Percentiles rank a stretch among this genome's conserved stretches.
Evolutionary conservation across 1,284 basidiomycete species (phyloP).

Genomic region (Pascua guehoae): DNA sequence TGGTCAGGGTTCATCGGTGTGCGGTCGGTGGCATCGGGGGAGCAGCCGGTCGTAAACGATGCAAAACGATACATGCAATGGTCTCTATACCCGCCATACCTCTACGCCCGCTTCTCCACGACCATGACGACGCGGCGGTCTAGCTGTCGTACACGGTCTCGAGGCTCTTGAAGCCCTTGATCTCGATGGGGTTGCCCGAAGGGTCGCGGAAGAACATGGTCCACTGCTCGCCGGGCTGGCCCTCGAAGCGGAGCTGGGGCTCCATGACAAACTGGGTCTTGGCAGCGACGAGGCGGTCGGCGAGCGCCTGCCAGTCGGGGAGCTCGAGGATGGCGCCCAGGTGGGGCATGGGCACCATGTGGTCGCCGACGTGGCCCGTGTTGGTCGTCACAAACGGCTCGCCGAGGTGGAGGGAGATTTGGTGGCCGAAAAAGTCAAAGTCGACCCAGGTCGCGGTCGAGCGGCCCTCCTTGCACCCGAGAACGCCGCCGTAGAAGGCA

Average conservation of each 20-base stretch:
- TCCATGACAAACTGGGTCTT: constrained; percentile 18
- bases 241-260: constrained; percentile 20
- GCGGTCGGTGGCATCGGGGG: too few species aligned
- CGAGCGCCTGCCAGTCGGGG: constrained; percentile 15
- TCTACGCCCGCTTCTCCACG: too few species aligned
- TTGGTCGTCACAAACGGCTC: constrained; percentile 19
- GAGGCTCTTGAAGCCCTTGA: constrained; percentile 21
- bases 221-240: constrained; percentile 21
- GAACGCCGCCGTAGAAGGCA: constrained; percentile 13
- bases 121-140: too few species aligned
- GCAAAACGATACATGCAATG: too few species aligned
- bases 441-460: constrained; percentile 21
- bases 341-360: constrained; percentile 22
- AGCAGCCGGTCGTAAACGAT: too few species aligned
- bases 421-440: constrained; percentile 23
- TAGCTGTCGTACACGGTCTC: constrained; percentile 16
- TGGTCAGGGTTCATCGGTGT: too few species aligned
- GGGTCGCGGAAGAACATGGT: constrained; percentile 24
- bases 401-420: constrained; percentile 19
- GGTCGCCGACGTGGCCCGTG: constrained; percentile 21
- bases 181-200: constrained; percentile 18
- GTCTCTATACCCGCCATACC: too few species aligned
- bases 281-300: constrained; percentile 9
- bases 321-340: constrained; percentile 19
- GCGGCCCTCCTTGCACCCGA: constrained; percentile 19